A percentile compares a stretch with the other conserved stretches of the same genome.
phyloP scores from a whole-genome alignment of 495 filamentous ascomycete genomes.

The Penicillium mononematosum region DNA sequence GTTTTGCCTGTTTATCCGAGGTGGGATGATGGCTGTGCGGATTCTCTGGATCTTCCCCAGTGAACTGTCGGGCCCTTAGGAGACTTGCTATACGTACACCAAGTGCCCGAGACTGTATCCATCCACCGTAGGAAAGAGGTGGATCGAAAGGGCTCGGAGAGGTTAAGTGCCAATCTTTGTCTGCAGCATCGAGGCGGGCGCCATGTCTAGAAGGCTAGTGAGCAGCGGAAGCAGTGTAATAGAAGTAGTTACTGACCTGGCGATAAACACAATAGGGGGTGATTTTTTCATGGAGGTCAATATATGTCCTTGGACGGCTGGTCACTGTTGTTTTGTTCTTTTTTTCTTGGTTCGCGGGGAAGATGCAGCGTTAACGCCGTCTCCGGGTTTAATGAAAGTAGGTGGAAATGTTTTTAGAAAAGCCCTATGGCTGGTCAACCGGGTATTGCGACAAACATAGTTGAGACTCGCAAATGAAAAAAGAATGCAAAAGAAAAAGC shows the following conservation, averaged over 20 bases:
- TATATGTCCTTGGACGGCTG: not conserved
- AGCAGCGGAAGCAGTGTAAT: not conserved
- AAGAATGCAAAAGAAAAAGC: not conserved
- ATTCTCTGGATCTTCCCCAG: constrained; percentile 22
- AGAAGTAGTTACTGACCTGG: constrained; percentile 55
- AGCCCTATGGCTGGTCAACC: constrained; percentile 5
- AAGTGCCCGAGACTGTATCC: constrained; percentile 77
- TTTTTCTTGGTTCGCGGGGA: constrained; percentile 1
- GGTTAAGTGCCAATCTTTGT: constrained; percentile 93
- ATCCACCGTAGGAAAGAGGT: constrained; percentile 91
- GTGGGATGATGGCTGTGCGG: constrained; percentile 16
- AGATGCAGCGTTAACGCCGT: not conserved
- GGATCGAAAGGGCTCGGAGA: constrained; percentile 95
- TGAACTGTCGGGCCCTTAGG: constrained; percentile 47
- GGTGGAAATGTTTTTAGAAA: not conserved
- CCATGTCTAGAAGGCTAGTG: constrained; percentile 65
- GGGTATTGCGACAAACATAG: constrained; percentile 1
- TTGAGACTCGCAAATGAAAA: not conserved
- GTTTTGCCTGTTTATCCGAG: constrained; percentile 19
- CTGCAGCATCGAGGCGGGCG: constrained; percentile 85
- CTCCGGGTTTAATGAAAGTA: not conserved
- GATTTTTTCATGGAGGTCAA: constrained; percentile 50
- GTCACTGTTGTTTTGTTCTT: not conserved
- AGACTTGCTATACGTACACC: constrained; percentile 78
- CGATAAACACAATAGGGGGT: constrained; percentile 74